phyloP scores from a whole-genome alignment of 768 basidiomycete genomes.

The Collybia sp. region DNA sequence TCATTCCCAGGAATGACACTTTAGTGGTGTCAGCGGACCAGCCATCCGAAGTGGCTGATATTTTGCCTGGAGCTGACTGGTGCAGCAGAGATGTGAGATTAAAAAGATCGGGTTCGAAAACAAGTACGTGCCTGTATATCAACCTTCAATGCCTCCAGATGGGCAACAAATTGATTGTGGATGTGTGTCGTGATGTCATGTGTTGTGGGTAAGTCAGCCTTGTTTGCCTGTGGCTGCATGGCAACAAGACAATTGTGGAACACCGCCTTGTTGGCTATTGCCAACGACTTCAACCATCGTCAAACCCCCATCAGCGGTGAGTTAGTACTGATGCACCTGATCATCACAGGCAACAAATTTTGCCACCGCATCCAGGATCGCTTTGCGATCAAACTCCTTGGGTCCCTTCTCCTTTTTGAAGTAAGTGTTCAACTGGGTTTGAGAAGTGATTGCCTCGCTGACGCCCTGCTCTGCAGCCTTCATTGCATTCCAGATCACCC shows the following conservation, averaged over 20 bases:
- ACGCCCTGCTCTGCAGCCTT: not conserved
- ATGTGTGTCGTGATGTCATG: conserved; percentile 11
- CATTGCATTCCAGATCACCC: conserved; percentile 4
- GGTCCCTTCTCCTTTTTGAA: conserved; percentile 4
- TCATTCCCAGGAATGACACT: conserved; percentile 9
- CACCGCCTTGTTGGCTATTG: conserved; percentile 3
- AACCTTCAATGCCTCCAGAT: not conserved
- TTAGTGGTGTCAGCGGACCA: conserved; percentile 16
- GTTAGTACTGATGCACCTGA: conserved; percentile 8
- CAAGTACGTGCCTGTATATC: not conserved
- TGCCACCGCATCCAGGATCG: conserved; percentile 5
- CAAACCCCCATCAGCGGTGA: not conserved
- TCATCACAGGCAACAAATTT: conserved; percentile 9
- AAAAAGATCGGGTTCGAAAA: not conserved
- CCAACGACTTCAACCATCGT: not conserved
- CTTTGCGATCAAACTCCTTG: conserved; percentile 7
- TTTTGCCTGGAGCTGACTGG: conserved; percentile 14
- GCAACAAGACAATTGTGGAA: conserved; percentile 7
- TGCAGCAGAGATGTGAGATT: not conserved
- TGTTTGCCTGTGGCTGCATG: conserved; percentile 6
- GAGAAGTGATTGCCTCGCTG: not conserved
- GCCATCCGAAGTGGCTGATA: conserved; percentile 11
- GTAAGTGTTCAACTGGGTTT: not conserved
- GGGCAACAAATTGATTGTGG: conserved; percentile 12
- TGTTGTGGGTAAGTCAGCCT: conserved; percentile 4